phyloP scores from a whole-genome alignment of 2,329 filamentous ascomycete species.

The Xylariales sp. region DNA sequence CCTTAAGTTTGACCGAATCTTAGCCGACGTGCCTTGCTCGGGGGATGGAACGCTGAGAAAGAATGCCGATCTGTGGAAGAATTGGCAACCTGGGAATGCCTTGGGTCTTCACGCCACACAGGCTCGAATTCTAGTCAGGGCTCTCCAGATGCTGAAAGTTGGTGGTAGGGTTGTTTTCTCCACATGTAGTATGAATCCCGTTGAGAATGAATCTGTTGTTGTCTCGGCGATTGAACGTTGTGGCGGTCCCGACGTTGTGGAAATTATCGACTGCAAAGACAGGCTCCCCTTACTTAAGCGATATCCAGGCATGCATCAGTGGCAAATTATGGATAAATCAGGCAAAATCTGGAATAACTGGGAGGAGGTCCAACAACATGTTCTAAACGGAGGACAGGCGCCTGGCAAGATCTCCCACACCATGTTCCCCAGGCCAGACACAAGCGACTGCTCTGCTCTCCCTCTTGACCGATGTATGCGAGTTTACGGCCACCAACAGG shows the following conservation, averaged over 20 bases:
- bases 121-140: conserved; percentile 87
- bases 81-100: conserved; percentile 90
- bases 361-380: conserved; percentile 80
- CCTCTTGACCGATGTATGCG: conserved; percentile 92
- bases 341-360: conserved; percentile 83
- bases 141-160: conserved; percentile 94
- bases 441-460: conserved; percentile 68
- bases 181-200: conserved; percentile 98
- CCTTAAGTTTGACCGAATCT: conserved; percentile 95
- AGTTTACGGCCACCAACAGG: conserved; percentile 93
- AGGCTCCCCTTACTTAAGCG: conserved; percentile 82
- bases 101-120: conserved; percentile 90
- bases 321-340: conserved; percentile 92
- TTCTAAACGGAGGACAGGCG: conserved; percentile 68
- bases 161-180: conserved; percentile 97
- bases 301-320: conserved; percentile 78
- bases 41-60: conserved; percentile 95
- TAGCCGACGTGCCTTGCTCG: conserved; percentile 96
- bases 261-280: conserved; percentile 84
- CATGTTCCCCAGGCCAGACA: conserved; percentile 80
- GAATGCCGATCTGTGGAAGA: conserved; percentile 93
- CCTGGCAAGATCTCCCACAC: conserved; percentile 78
- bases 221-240: conserved; percentile 89
- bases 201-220: conserved; percentile 95
- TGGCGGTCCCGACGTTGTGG: conserved; percentile 83